A percentile compares a stretch with the other conserved stretches of the same genome.
Conservation (phyloP, 192 early-diverging fungal species). For the Funneliformis mosseae region DNA sequence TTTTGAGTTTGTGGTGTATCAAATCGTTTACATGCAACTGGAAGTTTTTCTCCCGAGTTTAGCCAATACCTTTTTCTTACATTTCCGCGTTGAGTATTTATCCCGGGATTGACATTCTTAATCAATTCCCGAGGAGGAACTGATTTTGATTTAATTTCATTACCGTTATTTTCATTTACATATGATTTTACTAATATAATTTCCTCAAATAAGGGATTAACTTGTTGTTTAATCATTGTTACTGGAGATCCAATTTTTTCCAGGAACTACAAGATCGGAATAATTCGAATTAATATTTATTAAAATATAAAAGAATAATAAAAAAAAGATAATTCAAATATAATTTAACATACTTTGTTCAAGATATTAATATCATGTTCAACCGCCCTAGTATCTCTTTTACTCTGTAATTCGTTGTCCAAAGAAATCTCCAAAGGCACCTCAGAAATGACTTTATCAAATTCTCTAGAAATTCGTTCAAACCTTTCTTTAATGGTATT, state of each 20-base stretch:
- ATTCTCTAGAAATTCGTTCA: constrained; percentile 11
- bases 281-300: background rate
- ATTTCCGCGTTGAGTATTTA: constrained; percentile 20
- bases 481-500: constrained; percentile 7
- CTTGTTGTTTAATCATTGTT: background rate
- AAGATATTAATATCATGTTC: constrained; percentile 3
- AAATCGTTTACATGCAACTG: constrained; percentile 22
- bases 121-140: constrained; percentile 4
- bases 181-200: constrained; percentile 12
- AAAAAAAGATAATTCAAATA: background rate
- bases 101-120: background rate
- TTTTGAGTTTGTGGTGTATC: constrained; percentile 12
- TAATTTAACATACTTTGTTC: constrained; percentile 8
- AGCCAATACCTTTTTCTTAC: background rate
- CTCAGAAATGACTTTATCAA: background rate
- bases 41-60: background rate
- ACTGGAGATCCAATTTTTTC: background rate
- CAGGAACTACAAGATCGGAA: background rate
- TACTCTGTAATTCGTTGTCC: background rate
- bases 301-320: background rate
- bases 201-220: constrained; percentile 26
- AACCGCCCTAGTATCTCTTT: background rate
- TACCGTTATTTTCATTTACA: constrained; percentile 22
- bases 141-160: constrained; percentile 13
- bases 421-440: background rate